Evolutionary conservation across 2,329 filamentous ascomycete genomes (phyloP).

Genomic region (Colletotrichum sp.): DNA sequence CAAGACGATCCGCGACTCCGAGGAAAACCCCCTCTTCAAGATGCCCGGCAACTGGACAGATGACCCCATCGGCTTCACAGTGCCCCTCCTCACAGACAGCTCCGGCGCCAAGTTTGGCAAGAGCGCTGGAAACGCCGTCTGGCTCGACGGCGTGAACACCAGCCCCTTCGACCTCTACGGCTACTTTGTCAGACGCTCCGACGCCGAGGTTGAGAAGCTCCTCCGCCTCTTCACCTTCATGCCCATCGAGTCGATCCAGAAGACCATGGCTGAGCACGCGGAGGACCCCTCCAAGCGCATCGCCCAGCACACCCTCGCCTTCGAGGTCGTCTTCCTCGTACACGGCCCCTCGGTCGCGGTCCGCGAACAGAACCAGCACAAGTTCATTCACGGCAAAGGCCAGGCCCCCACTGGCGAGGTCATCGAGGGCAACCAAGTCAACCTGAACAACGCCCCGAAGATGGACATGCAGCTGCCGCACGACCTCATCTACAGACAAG

Average conservation of each 20-base stretch:
- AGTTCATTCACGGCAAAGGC: conserved; percentile 49
- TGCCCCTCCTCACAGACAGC: conserved; percentile 85
- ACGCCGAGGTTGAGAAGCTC: conserved; percentile 80
- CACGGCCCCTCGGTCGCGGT: conserved; percentile 73
- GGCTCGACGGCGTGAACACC: conserved; percentile 86
- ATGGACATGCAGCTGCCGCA: conserved; percentile 64
- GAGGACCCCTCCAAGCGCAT: conserved; percentile 72
- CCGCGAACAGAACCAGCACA: conserved; percentile 63
- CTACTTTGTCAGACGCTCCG: conserved; percentile 85
- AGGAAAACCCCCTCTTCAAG: conserved; percentile 48
- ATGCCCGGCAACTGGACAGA: conserved; percentile 49
- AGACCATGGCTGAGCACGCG: conserved; percentile 71
- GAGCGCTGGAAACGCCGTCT: conserved; percentile 90
- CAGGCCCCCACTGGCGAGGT: conserved; percentile 19
- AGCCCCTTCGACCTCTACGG: conserved; percentile 86
- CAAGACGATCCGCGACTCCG: conserved; percentile 70
- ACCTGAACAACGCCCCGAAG: conserved; percentile 52
- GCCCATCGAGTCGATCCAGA: conserved; percentile 70
- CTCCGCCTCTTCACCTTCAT: conserved; percentile 92
- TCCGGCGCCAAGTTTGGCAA: conserved; percentile 94
- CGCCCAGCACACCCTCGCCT: conserved; percentile 84
- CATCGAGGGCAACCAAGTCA: conserved; percentile 24
- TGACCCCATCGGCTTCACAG: conserved; percentile 84
- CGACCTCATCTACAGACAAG: conserved; percentile 57
- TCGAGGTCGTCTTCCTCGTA: conserved; percentile 80